Percentiles rank a stretch among this genome's conserved stretches.
phyloP scores from a whole-genome alignment of 441 rosid species.

The Gossypium davidsonii region DNA sequence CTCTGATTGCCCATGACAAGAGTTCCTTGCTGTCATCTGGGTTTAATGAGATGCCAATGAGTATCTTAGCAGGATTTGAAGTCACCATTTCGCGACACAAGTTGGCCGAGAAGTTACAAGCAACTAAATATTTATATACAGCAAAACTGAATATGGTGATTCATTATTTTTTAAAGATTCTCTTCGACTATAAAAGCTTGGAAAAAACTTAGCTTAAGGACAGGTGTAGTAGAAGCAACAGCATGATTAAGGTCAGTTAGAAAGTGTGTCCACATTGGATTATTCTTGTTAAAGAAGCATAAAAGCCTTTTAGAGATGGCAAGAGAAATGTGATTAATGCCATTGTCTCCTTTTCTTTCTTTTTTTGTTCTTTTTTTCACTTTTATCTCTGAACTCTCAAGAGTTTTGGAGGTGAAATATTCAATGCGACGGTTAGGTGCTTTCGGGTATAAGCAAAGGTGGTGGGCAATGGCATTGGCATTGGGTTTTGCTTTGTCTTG shows the following conservation, averaged over 20 bases:
- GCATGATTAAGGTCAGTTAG: conserved; percentile 50
- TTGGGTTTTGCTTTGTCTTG: conserved; percentile 39
- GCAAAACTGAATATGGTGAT: conserved; percentile 2
- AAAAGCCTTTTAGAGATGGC: conserved; percentile 15
- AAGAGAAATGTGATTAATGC: conserved; percentile 9
- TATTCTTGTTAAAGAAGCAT: conserved; percentile 63
- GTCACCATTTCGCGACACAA: conserved; percentile 27
- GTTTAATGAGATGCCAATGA: conserved; percentile 61
- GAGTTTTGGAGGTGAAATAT: conserved; percentile 24
- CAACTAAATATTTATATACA: background rate
- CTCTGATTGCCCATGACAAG: conserved; percentile 71
- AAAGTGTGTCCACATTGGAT: conserved; percentile 32
- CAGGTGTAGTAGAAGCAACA: background rate
- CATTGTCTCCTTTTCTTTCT: background rate
- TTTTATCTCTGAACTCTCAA: background rate
- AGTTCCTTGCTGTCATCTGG: conserved; percentile 49
- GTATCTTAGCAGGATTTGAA: conserved; percentile 45
- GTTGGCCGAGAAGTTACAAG: conserved; percentile 3
- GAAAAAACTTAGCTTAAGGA: background rate
- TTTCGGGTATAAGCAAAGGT: conserved; percentile 88
- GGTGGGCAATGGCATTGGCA: conserved; percentile 13
- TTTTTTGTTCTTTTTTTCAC: background rate
- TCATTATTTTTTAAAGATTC: conserved; percentile 9
- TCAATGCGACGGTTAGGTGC: conserved; percentile 52
- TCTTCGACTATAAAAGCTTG: conserved; percentile 12